A percentile compares a stretch with the other conserved stretches of the same genome.
These are phyloP conservation scores for Allodekkera sacchari DNA, from an alignment of 805 yeast species.

Conservation along the genomic window DNA sequence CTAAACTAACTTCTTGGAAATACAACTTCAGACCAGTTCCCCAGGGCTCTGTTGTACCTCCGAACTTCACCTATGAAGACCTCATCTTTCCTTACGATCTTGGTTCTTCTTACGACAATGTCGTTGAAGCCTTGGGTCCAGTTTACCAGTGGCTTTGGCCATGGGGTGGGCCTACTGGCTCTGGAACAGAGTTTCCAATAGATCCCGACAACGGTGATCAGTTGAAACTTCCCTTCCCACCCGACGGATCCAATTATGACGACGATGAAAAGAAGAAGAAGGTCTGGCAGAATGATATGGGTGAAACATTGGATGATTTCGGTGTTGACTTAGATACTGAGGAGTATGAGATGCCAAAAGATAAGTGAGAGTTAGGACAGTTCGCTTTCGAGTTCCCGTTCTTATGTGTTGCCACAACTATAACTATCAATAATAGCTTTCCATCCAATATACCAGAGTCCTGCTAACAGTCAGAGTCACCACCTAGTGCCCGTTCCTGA, in stretches of 20 bases:
- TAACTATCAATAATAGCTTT: too few species aligned
- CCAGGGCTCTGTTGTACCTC: conserved; percentile 16
- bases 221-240: conserved; percentile 83
- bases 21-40: conserved; percentile 14
- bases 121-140: conserved; percentile 50
- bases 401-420: too few species aligned
- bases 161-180: conserved; percentile 52
- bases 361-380: too few species aligned
- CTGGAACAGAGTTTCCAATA: conserved; percentile 51
- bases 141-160: conserved; percentile 62
- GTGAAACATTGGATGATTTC: conserved; percentile 77
- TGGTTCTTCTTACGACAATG: conserved; percentile 48
- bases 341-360: conserved; percentile 11
- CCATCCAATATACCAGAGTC: too few species aligned
- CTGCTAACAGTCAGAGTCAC: too few species aligned
- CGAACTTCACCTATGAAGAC: conserved; percentile 47
- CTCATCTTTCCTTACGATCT: conserved; percentile 77
- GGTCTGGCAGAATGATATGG: conserved; percentile 45
- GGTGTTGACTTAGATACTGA: conserved; percentile 80
- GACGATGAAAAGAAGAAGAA: conserved; percentile 11
- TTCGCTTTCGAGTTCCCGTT: too few species aligned
- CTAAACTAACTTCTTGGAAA: conserved; percentile 40
- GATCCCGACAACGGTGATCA: conserved; percentile 54
- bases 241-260: conserved; percentile 53
- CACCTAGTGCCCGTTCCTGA: too few species aligned